Percentiles rank a stretch among this genome's conserved stretches.
These are phyloP conservation scores for Triglochin maritima DNA, from an alignment of 106 monocot species.

Conservation along the genomic window DNA sequence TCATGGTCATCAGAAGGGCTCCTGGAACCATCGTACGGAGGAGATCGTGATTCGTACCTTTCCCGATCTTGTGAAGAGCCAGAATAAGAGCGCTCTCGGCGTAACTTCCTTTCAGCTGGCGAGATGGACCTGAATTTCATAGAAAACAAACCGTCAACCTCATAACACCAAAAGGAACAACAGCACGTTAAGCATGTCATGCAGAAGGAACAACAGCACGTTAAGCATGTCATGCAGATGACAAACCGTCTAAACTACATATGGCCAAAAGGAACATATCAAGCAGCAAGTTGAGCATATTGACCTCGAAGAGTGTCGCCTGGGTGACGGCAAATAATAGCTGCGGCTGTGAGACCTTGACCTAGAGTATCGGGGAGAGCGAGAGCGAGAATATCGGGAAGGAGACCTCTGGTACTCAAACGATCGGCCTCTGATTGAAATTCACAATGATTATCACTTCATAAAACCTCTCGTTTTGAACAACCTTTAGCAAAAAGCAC, in stretches of 20 bases:
- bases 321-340: constrained; percentile 20
- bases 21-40: constrained; percentile 20
- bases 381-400: constrained; percentile 27
- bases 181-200: too few relatives aligned
- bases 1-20: background rate
- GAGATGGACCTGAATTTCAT: background rate
- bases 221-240: too few relatives aligned
- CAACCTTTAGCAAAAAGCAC: background rate
- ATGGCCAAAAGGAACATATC: constrained; percentile 41
- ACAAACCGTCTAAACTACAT: constrained; percentile 1
- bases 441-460: background rate
- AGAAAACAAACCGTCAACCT: background rate
- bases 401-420: constrained; percentile 24
- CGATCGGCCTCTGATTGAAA: constrained; percentile 7
- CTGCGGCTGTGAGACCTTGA: constrained; percentile 32
- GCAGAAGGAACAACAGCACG: too few relatives aligned
- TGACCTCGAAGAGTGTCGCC: constrained; percentile 10
- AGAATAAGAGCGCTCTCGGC: background rate
- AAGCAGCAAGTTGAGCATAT: background rate
- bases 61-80: background rate
- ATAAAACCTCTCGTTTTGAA: too few relatives aligned
- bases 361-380: constrained; percentile 19
- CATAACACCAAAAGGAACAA: background rate
- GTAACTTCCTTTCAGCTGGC: background rate
- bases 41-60: constrained; percentile 7